Evolutionary conservation across 768 basidiomycete species (phyloP).

Genomic region (Podaxis sp.): DNA sequence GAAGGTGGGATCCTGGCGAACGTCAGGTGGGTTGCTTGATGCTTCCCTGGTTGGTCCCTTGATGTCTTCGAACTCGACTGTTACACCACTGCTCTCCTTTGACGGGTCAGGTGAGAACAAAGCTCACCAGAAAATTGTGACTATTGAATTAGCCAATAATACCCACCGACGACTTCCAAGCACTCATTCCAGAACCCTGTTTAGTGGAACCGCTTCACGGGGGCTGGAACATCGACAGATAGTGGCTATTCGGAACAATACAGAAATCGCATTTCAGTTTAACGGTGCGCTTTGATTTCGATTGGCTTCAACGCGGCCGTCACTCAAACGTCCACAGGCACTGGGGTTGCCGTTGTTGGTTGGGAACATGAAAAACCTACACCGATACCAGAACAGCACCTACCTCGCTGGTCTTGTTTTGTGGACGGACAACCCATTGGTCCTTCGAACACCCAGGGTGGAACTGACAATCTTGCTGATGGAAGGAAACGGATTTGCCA

Average conservation of each 20-base stretch:
- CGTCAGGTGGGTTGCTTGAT: neutral
- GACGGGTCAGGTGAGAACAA: neutral
- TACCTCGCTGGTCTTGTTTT: neutral
- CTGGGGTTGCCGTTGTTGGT: conserved; percentile 2
- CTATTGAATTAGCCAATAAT: no score
- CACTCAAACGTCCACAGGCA: neutral
- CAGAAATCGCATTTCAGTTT: neutral
- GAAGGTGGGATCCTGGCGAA: neutral
- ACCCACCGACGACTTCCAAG: neutral
- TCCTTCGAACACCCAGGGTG: no score
- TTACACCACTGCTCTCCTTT: neutral
- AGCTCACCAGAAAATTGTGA: no score
- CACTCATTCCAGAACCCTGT: neutral
- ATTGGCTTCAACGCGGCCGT: neutral
- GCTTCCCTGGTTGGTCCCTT: neutral
- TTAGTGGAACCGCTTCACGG: neutral
- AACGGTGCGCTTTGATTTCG: neutral
- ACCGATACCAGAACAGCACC: neutral
- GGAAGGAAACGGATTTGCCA: neutral
- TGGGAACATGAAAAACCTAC: neutral
- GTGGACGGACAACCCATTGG: neutral
- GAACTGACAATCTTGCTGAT: neutral
- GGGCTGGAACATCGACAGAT: neutral
- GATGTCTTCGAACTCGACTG: neutral
- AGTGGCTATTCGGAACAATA: neutral